Evolutionary conservation across 371 early-diverging fungal genomes (phyloP), one percentile per base, ranked within the genome.

Genomic region (Umbelopsis sp.): DNA sequence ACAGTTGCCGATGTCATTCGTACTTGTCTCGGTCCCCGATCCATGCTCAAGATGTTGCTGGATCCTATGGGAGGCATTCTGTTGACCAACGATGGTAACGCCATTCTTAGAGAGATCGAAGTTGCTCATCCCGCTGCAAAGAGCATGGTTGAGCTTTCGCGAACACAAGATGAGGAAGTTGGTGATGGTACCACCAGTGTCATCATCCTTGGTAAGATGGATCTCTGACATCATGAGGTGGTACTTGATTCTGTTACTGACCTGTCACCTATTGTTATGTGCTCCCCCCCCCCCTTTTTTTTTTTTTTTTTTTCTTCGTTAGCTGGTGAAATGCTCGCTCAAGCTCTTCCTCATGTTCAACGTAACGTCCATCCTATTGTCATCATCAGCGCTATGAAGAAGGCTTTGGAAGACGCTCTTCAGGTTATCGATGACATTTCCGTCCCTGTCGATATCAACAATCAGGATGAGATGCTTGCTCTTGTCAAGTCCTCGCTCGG

Each of bases 81-180:
- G 38, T 82, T 99, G 73, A 99, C 99, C 64, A 99, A 99, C 85
- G 99, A 99, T 80, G 99, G 99, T 69, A 99, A 99, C 82, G 96
- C 99, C 24, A 99, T 99, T 71, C 87, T 99, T 72, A 91, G 99
- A 79, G 99, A 99, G 85, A 93, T 97, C 77, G 99, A 99, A 85
- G 99, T 99, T 25, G 94, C 97, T 45, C 99, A 99, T 85, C 99
- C 99, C 50, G 99, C 99, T 57, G 99, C 99, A 51, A 99, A 99
- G 83, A 94, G 94, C 73, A 95, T 99, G 94, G 98, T 99, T 76
- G 99, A 99, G 80, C 91, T 99, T 51, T 94, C 97, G 44, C 89
- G 99, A 81, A 99, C 99, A 66, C 99, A 99, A 88, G 99, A 99
- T 87, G 99, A 99, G 81, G 99, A 99, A 83, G 99, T 99, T 44